Evolutionary conservation across 208 protist species (phyloP), one percentile per base, ranked within the genome.

Genomic region (Acanthamoeba lenticulata): DNA sequence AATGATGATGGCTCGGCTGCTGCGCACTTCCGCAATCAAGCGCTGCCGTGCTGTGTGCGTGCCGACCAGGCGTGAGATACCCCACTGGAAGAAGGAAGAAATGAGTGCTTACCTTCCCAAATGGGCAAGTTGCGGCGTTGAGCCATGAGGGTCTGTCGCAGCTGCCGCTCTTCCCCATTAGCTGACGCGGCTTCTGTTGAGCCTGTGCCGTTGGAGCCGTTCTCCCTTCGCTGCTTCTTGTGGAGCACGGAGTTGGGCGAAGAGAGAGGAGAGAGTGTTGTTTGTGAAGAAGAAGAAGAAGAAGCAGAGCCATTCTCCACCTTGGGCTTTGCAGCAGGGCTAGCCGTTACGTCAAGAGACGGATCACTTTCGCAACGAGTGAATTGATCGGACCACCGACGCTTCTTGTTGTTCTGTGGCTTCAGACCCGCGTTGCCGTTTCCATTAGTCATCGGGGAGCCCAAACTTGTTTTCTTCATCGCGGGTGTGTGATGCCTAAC

Each of bases 21-120:
- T 49, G 27, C 72, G 36, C 27, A 83, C 42, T n/a, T 83, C 72
- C 72, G 11, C 27, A 5, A 83, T 49, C 72, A 83, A 83, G 17
- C 24, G 42, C 36, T 83, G 72, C 40, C 72, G 72, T 1, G 72
- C 72, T 83, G 42, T 47, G 19, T 38, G 15, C 42, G n/a, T n/a
- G n/a, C n/a, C n/a, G n/a, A n/a, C n/a, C n/a, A n/a, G n/a, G n/a
- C n/a, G n/a, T n/a, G n/a, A n/a, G n/a, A n/a, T n/a, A n/a, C n/a
- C n/a, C n/a, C n/a, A n/a, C n/a, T n/a, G n/a, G n/a, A n/a, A n/a
- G n/a, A n/a, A n/a, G n/a, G n/a, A n/a, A n/a, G n/a, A n/a, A n/a
- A n/a, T 36, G 32, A 72, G 29, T n/a, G 32, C 62, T 38, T 29
- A 83, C 72, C 72, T 83, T 83, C 72, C 72, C 72, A 83, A 32